A percentile compares a stretch with the other conserved stretches of the same genome.
Conservation (phyloP, 2,329 filamentous ascomycete species). For the Ophiocordyceps camponoti-leonardi region DNA sequence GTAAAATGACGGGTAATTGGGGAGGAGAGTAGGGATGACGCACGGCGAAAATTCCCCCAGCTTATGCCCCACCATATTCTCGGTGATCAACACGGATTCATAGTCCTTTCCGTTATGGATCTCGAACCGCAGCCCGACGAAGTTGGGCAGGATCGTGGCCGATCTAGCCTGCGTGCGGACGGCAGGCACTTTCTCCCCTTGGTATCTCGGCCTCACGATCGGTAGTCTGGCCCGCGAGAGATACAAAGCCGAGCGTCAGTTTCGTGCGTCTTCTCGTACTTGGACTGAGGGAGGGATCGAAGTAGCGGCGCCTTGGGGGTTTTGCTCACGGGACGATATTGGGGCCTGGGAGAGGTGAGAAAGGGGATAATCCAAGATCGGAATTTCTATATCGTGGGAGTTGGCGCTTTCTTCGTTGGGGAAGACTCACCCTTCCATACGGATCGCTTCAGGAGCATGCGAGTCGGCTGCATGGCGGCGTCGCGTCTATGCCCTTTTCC, state of each 20-base stretch:
- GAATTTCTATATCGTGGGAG: background rate
- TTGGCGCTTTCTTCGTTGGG: background rate
- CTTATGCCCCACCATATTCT: slow-evolving; percentile 94
- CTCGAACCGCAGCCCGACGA: slow-evolving; percentile 78
- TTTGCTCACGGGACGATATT: slow-evolving; percentile 34
- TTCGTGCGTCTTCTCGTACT: background rate
- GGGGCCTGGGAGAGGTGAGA: slow-evolving; percentile 20
- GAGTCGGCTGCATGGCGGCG: slow-evolving; percentile 46
- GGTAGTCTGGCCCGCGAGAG: slow-evolving; percentile 29
- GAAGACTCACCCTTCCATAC: slow-evolving; percentile 73
- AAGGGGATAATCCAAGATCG: background rate
- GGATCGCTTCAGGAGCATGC: slow-evolving; percentile 53
- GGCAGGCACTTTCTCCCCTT: slow-evolving; percentile 47
- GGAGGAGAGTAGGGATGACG: slow-evolving; percentile 18
- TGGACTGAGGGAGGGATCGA: background rate
- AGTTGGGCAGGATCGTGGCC: slow-evolving; percentile 82
- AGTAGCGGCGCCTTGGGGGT: background rate
- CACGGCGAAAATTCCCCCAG: slow-evolving; percentile 84
- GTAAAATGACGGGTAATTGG: background rate
- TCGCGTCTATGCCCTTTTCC: too few species aligned
- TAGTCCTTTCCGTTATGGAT: slow-evolving; percentile 87
- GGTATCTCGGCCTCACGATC: slow-evolving; percentile 40
- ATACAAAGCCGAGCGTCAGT: background rate
- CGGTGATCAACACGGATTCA: slow-evolving; percentile 65
- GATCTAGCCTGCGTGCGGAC: slow-evolving; percentile 77